Percentiles rank a stretch among this genome's conserved stretches.
These are phyloP conservation scores for Ophiostoma triangulosporum DNA, from an alignment of 2,329 filamentous ascomycete genomes.

Conservation along the genomic window DNA sequence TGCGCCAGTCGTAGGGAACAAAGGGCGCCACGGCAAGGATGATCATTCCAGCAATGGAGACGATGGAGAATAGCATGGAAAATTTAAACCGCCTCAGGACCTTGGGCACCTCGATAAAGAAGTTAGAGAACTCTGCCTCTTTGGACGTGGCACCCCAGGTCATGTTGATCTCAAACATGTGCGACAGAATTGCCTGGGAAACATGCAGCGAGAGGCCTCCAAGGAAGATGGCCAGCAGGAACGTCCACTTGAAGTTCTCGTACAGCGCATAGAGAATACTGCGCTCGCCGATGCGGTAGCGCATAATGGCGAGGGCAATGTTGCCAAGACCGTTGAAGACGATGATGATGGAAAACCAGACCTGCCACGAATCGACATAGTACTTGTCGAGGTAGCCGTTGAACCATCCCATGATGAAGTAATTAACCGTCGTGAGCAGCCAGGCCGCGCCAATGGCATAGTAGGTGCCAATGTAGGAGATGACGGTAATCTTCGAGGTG, in stretches of 20 bases:
- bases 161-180: slow-evolving; percentile 82
- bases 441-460: slow-evolving; percentile 66
- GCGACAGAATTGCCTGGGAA: slow-evolving; percentile 62
- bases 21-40: slow-evolving; percentile 50
- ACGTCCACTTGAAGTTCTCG: slow-evolving; percentile 61
- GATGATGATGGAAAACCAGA: slow-evolving; percentile 69
- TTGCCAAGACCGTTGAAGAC: slow-evolving; percentile 68
- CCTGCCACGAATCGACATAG: slow-evolving; percentile 65
- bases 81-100: slow-evolving; percentile 71
- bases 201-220: slow-evolving; percentile 72
- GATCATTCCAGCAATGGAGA: slow-evolving; percentile 48
- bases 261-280: slow-evolving; percentile 41
- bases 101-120: slow-evolving; percentile 72
- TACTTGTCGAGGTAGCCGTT: slow-evolving; percentile 68
- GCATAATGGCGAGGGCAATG: slow-evolving; percentile 55
- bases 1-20: slow-evolving; percentile 51
- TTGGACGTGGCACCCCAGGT: slow-evolving; percentile 75
- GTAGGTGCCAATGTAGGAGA: slow-evolving; percentile 69
- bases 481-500: slow-evolving; percentile 61
- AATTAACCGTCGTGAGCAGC: slow-evolving; percentile 60
- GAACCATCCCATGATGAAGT: slow-evolving; percentile 64
- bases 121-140: slow-evolving; percentile 68
- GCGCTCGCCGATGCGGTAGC: slow-evolving; percentile 56
- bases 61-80: slow-evolving; percentile 47
- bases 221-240: slow-evolving; percentile 66